Percentiles rank a stretch among this genome's conserved stretches.
phyloP scores from a whole-genome alignment of 2,329 filamentous ascomycete genomes.

The Stachybotrys chartarum region DNA sequence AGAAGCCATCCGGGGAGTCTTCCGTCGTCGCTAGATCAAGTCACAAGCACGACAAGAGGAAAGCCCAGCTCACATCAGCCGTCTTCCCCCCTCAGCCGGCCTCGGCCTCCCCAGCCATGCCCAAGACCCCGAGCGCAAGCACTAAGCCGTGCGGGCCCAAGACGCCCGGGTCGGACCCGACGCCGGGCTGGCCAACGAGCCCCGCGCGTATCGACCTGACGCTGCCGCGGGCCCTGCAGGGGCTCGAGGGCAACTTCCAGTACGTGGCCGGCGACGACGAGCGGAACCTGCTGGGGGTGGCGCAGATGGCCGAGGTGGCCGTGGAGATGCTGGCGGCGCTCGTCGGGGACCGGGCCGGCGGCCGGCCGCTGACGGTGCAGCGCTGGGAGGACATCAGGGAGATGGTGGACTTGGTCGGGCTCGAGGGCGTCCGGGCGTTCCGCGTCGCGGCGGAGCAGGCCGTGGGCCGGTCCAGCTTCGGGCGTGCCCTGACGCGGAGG shows the following conservation, averaged over 20 bases:
- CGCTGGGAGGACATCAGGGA: background rate
- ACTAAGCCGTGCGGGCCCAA: background rate
- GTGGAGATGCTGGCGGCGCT: background rate
- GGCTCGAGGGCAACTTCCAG: background rate
- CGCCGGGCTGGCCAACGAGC: background rate
- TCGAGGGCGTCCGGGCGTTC: conserved; percentile 37
- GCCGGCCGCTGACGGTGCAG: background rate
- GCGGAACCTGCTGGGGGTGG: background rate
- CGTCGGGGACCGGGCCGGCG: background rate
- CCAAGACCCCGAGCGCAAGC: background rate
- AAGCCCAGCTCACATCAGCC: background rate
- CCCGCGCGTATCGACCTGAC: background rate
- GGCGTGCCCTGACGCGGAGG: background rate
- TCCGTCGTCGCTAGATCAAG: background rate
- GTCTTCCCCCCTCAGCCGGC: background rate
- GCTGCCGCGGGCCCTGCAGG: background rate
- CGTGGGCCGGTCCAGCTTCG: background rate
- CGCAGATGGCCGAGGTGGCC: background rate
- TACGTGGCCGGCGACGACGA: background rate
- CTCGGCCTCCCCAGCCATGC: background rate
- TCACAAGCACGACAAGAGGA: background rate
- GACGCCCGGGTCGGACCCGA: background rate
- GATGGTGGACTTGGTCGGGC: conserved; percentile 15
- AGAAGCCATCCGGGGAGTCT: background rate
- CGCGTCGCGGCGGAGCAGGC: background rate